A percentile compares a stretch with the other conserved stretches of the same genome.
phyloP scores from a whole-genome alignment of 2,329 filamentous ascomycete genomes.

The Aspergillus oerlinghausenensis region DNA sequence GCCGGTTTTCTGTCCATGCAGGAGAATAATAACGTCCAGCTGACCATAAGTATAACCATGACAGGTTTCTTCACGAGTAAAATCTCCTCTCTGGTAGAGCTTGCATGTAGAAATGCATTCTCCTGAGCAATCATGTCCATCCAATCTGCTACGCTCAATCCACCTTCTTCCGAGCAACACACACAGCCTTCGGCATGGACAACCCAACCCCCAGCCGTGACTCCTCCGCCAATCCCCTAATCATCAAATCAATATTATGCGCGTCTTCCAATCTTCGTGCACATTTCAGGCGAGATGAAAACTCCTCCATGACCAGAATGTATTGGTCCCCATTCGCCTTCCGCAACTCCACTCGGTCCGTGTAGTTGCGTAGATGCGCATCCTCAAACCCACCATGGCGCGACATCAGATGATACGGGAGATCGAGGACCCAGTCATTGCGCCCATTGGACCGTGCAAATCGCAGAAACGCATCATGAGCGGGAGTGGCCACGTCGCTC shows the following conservation, averaged over 20 bases:
- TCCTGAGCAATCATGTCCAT: no score
- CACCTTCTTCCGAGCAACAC: neutral
- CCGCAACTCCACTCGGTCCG: neutral
- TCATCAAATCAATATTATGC: neutral
- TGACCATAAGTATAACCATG: no score
- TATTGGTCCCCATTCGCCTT: constrained; percentile 2
- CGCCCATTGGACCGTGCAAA: neutral
- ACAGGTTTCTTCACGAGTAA: no score
- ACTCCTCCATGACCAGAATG: constrained; percentile 1
- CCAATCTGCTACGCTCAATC: no score
- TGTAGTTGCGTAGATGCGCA: neutral
- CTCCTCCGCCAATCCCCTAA: neutral
- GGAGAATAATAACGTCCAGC: no score
- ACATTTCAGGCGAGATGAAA: neutral
- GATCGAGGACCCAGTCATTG: neutral
- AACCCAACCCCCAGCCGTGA: neutral
- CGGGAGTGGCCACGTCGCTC: neutral
- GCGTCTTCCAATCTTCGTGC: neutral
- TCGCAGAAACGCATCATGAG: neutral
- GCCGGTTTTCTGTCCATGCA: no score
- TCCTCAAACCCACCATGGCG: neutral
- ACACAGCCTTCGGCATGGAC: constrained; percentile 1
- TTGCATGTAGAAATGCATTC: no score
- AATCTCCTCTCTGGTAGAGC: no score
- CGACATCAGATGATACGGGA: neutral